A percentile compares a stretch with the other conserved stretches of the same genome.
These are phyloP conservation scores for Incumbomyces lentus DNA, from an alignment of 2,329 filamentous ascomycete genomes.

Conservation along the genomic window DNA sequence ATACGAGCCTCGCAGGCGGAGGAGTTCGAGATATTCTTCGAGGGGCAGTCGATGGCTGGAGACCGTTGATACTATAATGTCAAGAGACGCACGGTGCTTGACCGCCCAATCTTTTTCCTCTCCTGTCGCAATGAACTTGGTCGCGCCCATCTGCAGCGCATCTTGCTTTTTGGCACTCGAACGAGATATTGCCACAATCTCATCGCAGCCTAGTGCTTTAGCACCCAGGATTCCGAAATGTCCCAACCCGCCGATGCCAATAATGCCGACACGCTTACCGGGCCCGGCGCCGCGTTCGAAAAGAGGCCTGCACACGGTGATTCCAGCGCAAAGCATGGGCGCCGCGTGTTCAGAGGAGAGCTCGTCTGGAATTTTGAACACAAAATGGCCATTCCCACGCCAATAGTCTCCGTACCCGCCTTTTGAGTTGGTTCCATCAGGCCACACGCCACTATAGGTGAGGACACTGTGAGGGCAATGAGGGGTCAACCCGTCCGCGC, in stretches of 20 bases:
- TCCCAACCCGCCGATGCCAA: conserved; percentile 51
- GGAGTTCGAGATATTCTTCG: not conserved
- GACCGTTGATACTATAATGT: conserved; percentile 49
- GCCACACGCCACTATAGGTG: conserved; percentile 51
- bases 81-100: conserved; percentile 38
- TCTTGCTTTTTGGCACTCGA: conserved; percentile 41
- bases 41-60: conserved; percentile 35
- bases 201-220: conserved; percentile 58
- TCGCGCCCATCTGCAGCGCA: conserved; percentile 44
- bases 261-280: conserved; percentile 51
- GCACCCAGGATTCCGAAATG: conserved; percentile 60
- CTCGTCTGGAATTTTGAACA: conserved; percentile 37
- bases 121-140: conserved; percentile 47
- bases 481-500: conserved; percentile 28
- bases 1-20: conserved; percentile 43
- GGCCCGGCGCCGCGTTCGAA: conserved; percentile 56
- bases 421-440: conserved; percentile 52
- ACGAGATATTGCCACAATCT: conserved; percentile 47
- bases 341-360: conserved; percentile 44
- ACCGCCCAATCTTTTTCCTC: conserved; percentile 46
- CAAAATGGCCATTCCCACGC: conserved; percentile 37
- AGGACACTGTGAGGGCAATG: conserved; percentile 26
- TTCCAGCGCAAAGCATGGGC: conserved; percentile 54
- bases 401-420: conserved; percentile 53
- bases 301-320: conserved; percentile 53